Evolutionary conservation across 345 rosid species (phyloP).

Genomic region (Microcos paniculata): DNA sequence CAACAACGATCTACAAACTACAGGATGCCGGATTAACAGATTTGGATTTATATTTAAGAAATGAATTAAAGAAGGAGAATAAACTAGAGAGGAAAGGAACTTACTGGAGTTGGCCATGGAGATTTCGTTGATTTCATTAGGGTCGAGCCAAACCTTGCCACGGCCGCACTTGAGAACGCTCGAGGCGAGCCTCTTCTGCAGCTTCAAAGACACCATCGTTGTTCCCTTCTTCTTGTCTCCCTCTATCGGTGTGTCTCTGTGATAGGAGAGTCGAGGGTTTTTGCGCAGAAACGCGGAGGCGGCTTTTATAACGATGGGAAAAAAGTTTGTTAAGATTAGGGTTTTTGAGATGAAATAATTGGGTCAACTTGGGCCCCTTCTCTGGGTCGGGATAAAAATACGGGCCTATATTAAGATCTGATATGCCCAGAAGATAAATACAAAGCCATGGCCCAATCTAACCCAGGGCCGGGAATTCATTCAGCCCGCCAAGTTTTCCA

Average conservation of each 20-base stretch:
- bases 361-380: background rate
- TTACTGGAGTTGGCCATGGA: conserved; percentile 79
- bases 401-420: no score
- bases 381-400: no score
- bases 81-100: background rate
- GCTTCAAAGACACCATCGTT: conserved; percentile 61
- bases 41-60: background rate
- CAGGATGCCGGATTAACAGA: background rate
- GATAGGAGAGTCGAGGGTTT: conserved; percentile 21
- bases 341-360: conserved; percentile 16
- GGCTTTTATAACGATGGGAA: background rate
- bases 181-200: conserved; percentile 71
- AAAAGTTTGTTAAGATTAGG: conserved; percentile 22
- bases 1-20: background rate
- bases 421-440: background rate
- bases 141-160: conserved; percentile 72
- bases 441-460: background rate
- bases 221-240: background rate
- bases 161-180: conserved; percentile 71
- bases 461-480: background rate
- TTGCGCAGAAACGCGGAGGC: background rate
- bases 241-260: conserved; percentile 7
- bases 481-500: background rate
- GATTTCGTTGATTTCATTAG: conserved; percentile 62
- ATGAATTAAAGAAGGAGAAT: background rate